These are phyloP conservation scores for Cryphonectria radicalis DNA, from an alignment of 2,329 filamentous ascomycete species.

Conservation along the genomic window DNA sequence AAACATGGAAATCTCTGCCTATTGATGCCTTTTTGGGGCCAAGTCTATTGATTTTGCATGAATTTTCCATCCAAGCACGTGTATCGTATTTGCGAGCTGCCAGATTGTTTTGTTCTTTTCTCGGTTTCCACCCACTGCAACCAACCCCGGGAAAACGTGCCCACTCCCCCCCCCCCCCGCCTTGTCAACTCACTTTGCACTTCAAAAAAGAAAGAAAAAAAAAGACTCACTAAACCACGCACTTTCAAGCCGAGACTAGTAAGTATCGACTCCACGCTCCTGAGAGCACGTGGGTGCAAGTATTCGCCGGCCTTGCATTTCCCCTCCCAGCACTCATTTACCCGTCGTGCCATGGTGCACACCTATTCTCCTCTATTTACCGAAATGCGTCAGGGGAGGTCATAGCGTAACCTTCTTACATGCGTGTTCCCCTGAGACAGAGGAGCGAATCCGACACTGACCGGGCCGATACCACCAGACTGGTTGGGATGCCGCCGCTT, in stretches of 20 bases:
- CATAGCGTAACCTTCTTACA: background rate
- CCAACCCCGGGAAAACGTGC: background rate
- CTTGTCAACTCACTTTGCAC: background rate
- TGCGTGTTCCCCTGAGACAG: background rate
- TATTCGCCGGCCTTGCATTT: conserved; percentile 8
- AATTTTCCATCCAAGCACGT: background rate
- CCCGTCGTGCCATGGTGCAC: background rate
- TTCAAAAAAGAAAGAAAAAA: background rate
- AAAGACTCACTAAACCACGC: background rate
- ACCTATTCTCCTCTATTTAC: background rate
- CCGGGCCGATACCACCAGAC: background rate
- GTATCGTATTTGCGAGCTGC: background rate
- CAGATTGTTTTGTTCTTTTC: background rate
- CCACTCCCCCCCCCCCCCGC: background rate
- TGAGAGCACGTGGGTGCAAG: conserved; percentile 17
- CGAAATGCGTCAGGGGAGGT: background rate
- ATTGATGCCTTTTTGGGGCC: background rate
- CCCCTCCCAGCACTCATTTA: background rate
- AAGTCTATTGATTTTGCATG: background rate
- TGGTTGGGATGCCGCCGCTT: background rate
- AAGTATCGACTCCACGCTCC: background rate
- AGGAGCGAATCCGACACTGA: background rate
- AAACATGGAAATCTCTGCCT: background rate
- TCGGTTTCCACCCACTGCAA: background rate
- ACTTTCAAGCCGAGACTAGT: background rate